Evolutionary conservation across 306 rosid genomes (phyloP), one percentile per base, ranked within the genome.

Genomic region (Styphnolobium japonicum): DNA sequence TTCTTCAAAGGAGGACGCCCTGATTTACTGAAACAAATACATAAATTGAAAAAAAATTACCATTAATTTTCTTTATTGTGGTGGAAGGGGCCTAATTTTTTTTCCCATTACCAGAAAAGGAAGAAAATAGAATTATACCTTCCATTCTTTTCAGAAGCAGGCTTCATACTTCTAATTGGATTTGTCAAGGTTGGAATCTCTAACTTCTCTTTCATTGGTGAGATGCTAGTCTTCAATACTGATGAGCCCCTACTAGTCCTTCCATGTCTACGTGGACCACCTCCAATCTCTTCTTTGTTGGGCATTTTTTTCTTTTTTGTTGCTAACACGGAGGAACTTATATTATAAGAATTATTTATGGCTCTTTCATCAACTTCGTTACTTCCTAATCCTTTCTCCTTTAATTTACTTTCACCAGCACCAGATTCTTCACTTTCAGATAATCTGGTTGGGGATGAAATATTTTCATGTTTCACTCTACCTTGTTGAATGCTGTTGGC

Each of bases 1-100:
- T 88, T 94, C 87, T 94, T 94, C 66, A 89, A 79, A 61, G 92
- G 91, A 78, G 91, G 97, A 29, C 90, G 90, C 57, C 98, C 89
- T 61, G 93, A 77, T 85, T 87, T 94, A 74, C 96, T 94, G 94
- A 82, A 88, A 83, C 67, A 77, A 81, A 80, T 29, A 78, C 60
- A 83, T 49, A 39, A 36, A 43, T 9, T 6, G 15, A 75, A 21
- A 51, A 45, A 62, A 77, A n/a, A 67, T 56, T 18, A 56, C 39
- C 57, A 36, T 25, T 12, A 29, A 18, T 33, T 43, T 67, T n/a
- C 14, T 58, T 22, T 68, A 34, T 42, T 67, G 29, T n/a, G n/a
- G 55, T 40, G 68, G 62, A 49, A 15, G 16, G 67, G 22, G 5
- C 43, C 34, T 6, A 16, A 23, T 8, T 33, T 52, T 12, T 16